Evolutionary conservation across 495 filamentous ascomycete genomes (phyloP).

Genomic region (Cenococcum geophilum): DNA sequence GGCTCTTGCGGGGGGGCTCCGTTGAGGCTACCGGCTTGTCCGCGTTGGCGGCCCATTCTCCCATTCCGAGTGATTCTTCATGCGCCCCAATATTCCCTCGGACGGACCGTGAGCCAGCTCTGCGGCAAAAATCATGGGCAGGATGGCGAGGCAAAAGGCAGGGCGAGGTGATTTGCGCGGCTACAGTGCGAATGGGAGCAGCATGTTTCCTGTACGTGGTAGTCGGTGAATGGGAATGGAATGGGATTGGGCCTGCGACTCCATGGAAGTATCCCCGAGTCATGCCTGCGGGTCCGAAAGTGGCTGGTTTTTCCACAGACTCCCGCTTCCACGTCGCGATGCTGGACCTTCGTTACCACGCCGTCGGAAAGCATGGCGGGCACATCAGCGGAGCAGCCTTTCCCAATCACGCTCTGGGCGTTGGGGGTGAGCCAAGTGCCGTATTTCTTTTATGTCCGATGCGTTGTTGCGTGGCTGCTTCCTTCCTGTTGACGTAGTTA

Average conservation of each 20-base stretch:
- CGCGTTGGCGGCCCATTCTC: constrained; percentile 17
- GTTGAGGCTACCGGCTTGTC: constrained; percentile 10
- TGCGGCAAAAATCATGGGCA: neutral
- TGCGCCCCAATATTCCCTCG: neutral
- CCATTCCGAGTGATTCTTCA: neutral
- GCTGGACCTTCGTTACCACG: constrained; percentile 26
- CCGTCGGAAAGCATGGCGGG: constrained; percentile 19
- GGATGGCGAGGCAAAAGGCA: too few relatives aligned
- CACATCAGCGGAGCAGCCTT: neutral
- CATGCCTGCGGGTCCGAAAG: neutral
- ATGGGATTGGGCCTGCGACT: neutral
- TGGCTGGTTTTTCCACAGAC: neutral
- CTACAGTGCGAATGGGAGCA: too few relatives aligned
- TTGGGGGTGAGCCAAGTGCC: constrained; percentile 2
- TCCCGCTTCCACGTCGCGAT: constrained; percentile 21
- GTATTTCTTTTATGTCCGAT: neutral
- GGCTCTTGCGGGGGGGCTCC: constrained; percentile 5
- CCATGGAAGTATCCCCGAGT: neutral
- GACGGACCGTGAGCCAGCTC: neutral
- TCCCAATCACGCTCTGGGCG: neutral
- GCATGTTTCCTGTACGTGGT: too few relatives aligned
- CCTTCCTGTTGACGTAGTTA: neutral
- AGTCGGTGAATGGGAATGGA: neutral
- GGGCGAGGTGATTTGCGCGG: too few relatives aligned
- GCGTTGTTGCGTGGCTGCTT: neutral